Evolutionary conservation across 306 rosid genomes (phyloP).

Genomic region (Quercus gilva): DNA sequence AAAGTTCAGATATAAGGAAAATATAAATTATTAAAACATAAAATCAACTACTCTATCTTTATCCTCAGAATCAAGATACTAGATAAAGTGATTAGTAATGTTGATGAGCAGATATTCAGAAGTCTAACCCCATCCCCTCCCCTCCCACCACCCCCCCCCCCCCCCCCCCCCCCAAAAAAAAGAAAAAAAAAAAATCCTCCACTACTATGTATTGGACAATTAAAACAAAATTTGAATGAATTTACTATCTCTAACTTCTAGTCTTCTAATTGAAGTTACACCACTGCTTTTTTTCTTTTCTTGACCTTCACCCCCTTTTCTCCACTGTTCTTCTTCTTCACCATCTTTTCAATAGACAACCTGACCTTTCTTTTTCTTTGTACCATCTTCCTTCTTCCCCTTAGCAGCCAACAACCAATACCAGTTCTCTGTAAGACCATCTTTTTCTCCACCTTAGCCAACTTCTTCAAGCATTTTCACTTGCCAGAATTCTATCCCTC

Average conservation of each 20-base stretch:
- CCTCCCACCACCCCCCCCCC: no score
- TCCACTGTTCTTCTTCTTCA: conserved; percentile 32
- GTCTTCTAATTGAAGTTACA: conserved; percentile 8
- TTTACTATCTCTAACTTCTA: background rate
- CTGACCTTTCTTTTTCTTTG: no score
- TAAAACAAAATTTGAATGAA: conserved; percentile 33
- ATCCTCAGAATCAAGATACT: conserved; percentile 1
- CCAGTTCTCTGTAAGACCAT: background rate
- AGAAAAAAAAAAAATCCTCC: background rate
- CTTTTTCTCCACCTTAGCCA: conserved; percentile 23
- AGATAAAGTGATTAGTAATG: background rate
- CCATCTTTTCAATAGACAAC: conserved; percentile 9
- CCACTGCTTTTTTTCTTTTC: conserved; percentile 34
- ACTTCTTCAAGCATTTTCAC: conserved; percentile 32
- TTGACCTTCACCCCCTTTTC: conserved; percentile 37
- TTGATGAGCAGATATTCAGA: background rate
- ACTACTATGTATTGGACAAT: background rate
- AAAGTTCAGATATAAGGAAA: conserved; percentile 1
- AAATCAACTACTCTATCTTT: background rate
- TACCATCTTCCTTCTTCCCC: no score
- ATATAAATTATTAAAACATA: background rate
- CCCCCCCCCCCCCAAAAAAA: background rate
- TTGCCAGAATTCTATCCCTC: conserved; percentile 19
- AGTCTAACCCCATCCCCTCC: background rate
- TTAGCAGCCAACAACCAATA: no score